phyloP scores from a whole-genome alignment of 1,139 yeast genomes.

The Kurtzmaniella quercitrusa region DNA sequence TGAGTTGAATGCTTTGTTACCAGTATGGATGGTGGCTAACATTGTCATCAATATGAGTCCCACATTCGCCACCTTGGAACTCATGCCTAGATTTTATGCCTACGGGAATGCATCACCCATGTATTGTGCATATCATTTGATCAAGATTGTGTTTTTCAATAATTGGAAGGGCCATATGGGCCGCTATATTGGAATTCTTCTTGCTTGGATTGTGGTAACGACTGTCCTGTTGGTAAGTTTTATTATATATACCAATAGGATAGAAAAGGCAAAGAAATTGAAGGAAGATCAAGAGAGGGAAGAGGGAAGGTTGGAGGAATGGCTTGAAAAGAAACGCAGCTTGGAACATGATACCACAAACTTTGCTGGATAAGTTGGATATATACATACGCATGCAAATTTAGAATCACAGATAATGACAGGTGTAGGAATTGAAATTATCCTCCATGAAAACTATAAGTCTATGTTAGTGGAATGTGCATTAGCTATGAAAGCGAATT shows the following conservation, averaged over 20 bases:
- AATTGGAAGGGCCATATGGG: constrained; percentile 56
- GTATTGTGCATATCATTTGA: constrained; percentile 52
- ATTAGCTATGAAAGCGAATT: no score
- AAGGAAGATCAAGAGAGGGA: constrained; percentile 6
- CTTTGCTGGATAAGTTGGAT: background rate
- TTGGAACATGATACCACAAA: background rate
- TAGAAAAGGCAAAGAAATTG: constrained; percentile 4
- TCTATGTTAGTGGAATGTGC: no score
- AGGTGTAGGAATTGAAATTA: no score
- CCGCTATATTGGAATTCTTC: constrained; percentile 51
- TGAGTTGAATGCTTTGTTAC: constrained; percentile 44
- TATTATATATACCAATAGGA: constrained; percentile 7
- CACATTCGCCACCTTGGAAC: constrained; percentile 55
- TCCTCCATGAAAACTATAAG: no score
- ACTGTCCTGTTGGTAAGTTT: constrained; percentile 16
- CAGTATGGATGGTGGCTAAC: constrained; percentile 62
- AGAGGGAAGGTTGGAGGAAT: background rate
- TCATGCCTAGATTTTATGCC: constrained; percentile 49
- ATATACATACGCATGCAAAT: no score
- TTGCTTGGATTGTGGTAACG: constrained; percentile 55
- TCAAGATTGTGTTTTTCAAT: constrained; percentile 53
- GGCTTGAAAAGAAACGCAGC: background rate
- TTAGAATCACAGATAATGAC: no score
- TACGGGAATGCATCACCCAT: constrained; percentile 68
- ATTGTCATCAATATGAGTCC: constrained; percentile 58